These are phyloP conservation scores for Simplicillium aogashimaense DNA, from an alignment of 2,329 filamentous ascomycete species.

Conservation along the genomic window DNA sequence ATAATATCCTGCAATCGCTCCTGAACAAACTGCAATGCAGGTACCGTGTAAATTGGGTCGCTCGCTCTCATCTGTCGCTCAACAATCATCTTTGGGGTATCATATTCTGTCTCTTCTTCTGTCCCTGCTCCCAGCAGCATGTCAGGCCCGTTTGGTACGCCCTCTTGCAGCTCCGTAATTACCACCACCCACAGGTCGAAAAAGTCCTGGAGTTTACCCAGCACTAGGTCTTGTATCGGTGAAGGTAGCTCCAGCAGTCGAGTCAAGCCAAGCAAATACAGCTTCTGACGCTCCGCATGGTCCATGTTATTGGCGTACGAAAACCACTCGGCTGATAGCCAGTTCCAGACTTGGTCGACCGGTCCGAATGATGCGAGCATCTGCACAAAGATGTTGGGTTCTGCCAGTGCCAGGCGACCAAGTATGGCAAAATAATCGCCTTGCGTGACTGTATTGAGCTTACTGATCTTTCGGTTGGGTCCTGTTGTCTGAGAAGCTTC, in stretches of 20 bases:
- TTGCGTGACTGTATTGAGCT: slow-evolving; percentile 65
- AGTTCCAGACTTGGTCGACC: slow-evolving; percentile 44
- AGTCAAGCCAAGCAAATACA: slow-evolving; percentile 64
- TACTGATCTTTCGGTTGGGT: slow-evolving; percentile 59
- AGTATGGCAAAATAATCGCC: slow-evolving; percentile 81
- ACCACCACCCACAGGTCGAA: slow-evolving; percentile 68
- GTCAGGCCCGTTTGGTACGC: slow-evolving; percentile 40
- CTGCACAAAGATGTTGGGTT: slow-evolving; percentile 57
- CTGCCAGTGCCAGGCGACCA: slow-evolving; percentile 65
- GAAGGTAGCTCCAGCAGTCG: slow-evolving; percentile 56
- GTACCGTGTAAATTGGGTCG: slow-evolving; percentile 60
- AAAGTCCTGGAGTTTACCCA: slow-evolving; percentile 59
- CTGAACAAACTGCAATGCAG: slow-evolving; percentile 54
- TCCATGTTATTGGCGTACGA: slow-evolving; percentile 58
- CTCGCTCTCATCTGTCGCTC: slow-evolving; percentile 41
- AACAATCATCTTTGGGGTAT: slow-evolving; percentile 44
- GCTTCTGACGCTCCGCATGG: slow-evolving; percentile 55
- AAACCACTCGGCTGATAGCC: slow-evolving; percentile 58
- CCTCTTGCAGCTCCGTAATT: slow-evolving; percentile 55
- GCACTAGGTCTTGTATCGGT: slow-evolving; percentile 45
- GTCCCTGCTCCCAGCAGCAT: slow-evolving; percentile 36
- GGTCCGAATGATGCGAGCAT: slow-evolving; percentile 38
- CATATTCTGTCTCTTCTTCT: slow-evolving; percentile 36
- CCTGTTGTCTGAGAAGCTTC: slow-evolving; percentile 74
- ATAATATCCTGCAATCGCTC: slow-evolving; percentile 51